These are phyloP conservation scores for Stenogyne calaminthoides DNA, from an alignment of 305 asterid species.

Conservation along the genomic window DNA sequence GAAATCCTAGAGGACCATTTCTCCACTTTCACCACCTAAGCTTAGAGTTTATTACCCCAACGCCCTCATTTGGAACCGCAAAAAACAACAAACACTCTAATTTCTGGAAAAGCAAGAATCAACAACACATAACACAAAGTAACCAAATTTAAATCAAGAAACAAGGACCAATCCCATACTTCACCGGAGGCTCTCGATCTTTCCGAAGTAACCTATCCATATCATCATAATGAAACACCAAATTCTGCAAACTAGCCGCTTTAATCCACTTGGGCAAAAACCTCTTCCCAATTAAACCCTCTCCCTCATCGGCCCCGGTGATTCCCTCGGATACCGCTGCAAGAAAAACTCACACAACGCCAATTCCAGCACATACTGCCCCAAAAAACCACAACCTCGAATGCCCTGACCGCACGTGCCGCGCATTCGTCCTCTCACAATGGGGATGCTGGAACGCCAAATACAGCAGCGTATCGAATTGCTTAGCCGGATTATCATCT, in stretches of 20 bases:
- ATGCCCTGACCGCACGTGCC: slow-evolving; percentile 87
- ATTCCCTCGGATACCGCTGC: slow-evolving; percentile 96
- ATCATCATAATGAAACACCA: slow-evolving; percentile 84
- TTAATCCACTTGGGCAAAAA: slow-evolving; percentile 83
- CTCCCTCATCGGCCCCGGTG: slow-evolving; percentile 99
- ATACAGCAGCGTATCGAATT: slow-evolving; percentile 83
- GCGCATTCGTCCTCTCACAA: slow-evolving; percentile 87
- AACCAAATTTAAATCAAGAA: not conserved
- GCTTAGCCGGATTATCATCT: slow-evolving; percentile 98
- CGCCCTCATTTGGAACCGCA: not conserved
- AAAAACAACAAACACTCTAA: not conserved
- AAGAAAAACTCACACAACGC: slow-evolving; percentile 89
- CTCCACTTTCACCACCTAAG: not conserved
- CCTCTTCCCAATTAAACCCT: slow-evolving; percentile 95
- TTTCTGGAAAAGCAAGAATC: not conserved
- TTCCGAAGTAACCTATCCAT: slow-evolving; percentile 75
- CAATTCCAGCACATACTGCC: slow-evolving; percentile 84
- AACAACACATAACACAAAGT: not conserved
- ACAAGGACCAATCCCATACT: slow-evolving; percentile 46
- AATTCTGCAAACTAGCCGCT: slow-evolving; percentile 90
- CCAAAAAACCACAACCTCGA: slow-evolving; percentile 81
- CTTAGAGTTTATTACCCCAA: not conserved
- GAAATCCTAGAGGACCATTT: slow-evolving; percentile 1
- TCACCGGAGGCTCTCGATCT: slow-evolving; percentile 89
- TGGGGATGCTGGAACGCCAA: slow-evolving; percentile 91